These are phyloP conservation scores for Blepharisma japonicum DNA, from an alignment of 73 alveolate genomes.

Conservation along the genomic window DNA sequence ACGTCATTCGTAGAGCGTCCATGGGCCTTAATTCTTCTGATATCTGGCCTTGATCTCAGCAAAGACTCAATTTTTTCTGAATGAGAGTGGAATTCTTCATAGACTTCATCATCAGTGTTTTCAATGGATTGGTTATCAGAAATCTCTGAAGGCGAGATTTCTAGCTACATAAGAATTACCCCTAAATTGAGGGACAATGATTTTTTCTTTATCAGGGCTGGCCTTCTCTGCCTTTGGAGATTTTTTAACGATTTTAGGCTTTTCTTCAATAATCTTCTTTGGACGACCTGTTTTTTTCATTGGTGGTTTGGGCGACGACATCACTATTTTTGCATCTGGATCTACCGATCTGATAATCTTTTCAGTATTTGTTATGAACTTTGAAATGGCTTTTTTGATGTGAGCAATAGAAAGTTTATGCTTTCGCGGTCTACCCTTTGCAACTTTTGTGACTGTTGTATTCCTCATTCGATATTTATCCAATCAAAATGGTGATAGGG, in stretches of 20 bases:
- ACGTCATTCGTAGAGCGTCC: constrained; percentile 6
- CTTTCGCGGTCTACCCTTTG: no score
- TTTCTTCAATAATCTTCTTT: no score
- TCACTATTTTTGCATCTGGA: constrained; percentile 18
- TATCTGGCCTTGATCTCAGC: constrained; percentile 19
- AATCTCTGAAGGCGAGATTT: neutral
- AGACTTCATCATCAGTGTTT: constrained; percentile 22
- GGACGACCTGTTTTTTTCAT: no score
- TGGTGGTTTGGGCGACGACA: neutral
- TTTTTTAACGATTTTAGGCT: no score
- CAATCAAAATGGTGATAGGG: no score
- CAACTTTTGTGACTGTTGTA: no score
- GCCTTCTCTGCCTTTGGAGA: no score
- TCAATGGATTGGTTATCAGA: neutral
- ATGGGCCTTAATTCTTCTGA: constrained; percentile 25
- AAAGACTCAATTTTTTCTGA: constrained; percentile 21
- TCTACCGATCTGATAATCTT: constrained; percentile 6
- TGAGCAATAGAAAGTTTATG: no score
- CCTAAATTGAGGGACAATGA: neutral
- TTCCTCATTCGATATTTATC: no score
- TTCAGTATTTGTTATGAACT: constrained; percentile 6
- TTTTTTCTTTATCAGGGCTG: no score
- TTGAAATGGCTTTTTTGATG: constrained; percentile 18
- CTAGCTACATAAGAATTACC: constrained; percentile 28
- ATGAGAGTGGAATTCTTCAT: neutral